These are phyloP conservation scores for Furcasterigmium sp. DNA, from an alignment of 2,329 filamentous ascomycete genomes.

Conservation along the genomic window DNA sequence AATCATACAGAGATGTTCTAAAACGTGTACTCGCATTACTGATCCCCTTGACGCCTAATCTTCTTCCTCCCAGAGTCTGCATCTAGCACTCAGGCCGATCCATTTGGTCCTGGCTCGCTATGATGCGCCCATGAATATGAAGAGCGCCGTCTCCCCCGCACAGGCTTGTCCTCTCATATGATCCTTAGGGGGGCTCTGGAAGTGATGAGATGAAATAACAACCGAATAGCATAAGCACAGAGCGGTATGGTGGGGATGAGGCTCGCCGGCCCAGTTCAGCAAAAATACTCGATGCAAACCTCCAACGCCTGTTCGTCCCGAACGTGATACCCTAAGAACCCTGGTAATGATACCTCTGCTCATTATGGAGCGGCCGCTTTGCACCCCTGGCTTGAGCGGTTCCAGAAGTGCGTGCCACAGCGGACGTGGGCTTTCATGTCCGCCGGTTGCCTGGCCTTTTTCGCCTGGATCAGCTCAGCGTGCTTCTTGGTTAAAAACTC, in stretches of 20 bases:
- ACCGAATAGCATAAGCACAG: background rate
- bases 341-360: background rate
- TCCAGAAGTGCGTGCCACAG: background rate
- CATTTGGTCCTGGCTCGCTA: too few species aligned
- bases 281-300: background rate
- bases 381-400: slow-evolving; percentile 16
- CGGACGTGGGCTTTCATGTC: too few species aligned
- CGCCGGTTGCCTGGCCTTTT: slow-evolving; percentile 20
- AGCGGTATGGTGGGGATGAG: background rate
- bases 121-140: too few species aligned
- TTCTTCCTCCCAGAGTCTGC: too few species aligned
- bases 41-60: too few species aligned
- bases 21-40: too few species aligned
- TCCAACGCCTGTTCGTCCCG: background rate
- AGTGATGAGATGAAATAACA: too few species aligned
- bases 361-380: slow-evolving; percentile 13
- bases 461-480: slow-evolving; percentile 21
- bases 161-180: too few species aligned
- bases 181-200: too few species aligned
- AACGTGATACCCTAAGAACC: background rate
- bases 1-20: too few species aligned
- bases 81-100: too few species aligned
- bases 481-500: slow-evolving; percentile 31
- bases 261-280: background rate
- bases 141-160: too few species aligned